Evolutionary conservation across 1,284 basidiomycete species (phyloP).

Genomic region (Naganishia liquefaciens): DNA sequence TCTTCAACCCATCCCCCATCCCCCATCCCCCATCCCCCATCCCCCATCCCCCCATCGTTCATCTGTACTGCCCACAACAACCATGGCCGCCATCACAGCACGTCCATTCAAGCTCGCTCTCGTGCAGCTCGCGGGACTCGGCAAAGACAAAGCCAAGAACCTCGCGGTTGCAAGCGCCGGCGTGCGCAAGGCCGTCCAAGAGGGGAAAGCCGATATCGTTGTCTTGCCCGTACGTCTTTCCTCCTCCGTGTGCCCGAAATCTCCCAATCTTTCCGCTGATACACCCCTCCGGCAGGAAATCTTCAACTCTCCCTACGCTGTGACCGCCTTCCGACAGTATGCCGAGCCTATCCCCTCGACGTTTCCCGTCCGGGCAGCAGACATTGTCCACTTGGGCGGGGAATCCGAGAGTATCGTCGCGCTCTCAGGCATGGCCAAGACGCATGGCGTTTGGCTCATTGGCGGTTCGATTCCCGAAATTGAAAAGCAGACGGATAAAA

Average conservation of each 20-base stretch:
- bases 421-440: constrained; percentile 78
- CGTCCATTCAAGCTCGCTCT: constrained; percentile 80
- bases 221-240: constrained; percentile 74
- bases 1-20: neutral
- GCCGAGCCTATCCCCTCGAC: constrained; percentile 71
- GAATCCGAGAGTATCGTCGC: constrained; percentile 73
- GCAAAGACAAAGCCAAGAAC: constrained; percentile 70
- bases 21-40: neutral
- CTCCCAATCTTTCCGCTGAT: neutral
- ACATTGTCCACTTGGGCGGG: constrained; percentile 50
- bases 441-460: constrained; percentile 81
- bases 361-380: constrained; percentile 61
- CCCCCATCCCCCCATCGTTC: neutral
- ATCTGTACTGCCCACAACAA: neutral
- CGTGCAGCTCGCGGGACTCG: constrained; percentile 75
- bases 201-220: constrained; percentile 72
- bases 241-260: neutral
- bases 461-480: constrained; percentile 92
- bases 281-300: constrained; percentile 68
- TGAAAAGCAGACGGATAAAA: constrained; percentile 62
- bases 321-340: constrained; percentile 77
- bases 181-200: constrained; percentile 67
- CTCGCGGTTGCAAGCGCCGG: constrained; percentile 76
- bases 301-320: constrained; percentile 97
- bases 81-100: constrained; percentile 35